A percentile compares a stretch with the other conserved stretches of the same genome.
Evolutionary conservation across 495 filamentous ascomycete species (phyloP).

Genomic region (Thozetella sp.): DNA sequence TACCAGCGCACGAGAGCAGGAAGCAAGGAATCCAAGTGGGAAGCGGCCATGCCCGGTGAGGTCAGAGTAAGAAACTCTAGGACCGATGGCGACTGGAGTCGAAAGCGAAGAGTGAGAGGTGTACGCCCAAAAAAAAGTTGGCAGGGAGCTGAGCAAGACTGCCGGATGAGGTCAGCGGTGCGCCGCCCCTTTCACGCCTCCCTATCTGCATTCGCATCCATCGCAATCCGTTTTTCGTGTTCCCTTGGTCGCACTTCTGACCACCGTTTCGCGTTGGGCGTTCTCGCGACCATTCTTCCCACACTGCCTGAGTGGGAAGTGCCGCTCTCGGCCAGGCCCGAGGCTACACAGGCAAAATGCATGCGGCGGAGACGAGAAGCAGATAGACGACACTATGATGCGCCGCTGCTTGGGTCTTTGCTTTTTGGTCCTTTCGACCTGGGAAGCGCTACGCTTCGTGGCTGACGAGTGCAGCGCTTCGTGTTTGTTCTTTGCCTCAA

Average conservation of each 20-base stretch:
- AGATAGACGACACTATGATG: too few relatives aligned
- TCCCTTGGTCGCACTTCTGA: background rate
- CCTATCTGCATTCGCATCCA: background rate
- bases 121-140: background rate
- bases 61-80: too few relatives aligned
- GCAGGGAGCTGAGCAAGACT: background rate
- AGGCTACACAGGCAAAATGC: too few relatives aligned
- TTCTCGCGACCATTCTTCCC: background rate
- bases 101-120: background rate
- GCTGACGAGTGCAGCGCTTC: background rate
- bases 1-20: background rate
- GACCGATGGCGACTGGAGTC: too few relatives aligned
- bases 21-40: background rate
- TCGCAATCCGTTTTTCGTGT: background rate
- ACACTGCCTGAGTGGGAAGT: background rate
- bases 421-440: too few relatives aligned
- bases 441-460: background rate
- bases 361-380: too few relatives aligned
- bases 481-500: constrained; percentile 2
- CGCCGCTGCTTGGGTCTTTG: too few relatives aligned
- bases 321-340: too few relatives aligned
- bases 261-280: background rate
- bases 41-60: background rate
- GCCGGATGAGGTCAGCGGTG: background rate
- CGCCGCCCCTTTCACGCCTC: background rate